Evolutionary conservation across 2,329 filamentous ascomycete genomes (phyloP), one percentile per base, ranked within the genome.

Genomic region (Aspergillus sp.): DNA sequence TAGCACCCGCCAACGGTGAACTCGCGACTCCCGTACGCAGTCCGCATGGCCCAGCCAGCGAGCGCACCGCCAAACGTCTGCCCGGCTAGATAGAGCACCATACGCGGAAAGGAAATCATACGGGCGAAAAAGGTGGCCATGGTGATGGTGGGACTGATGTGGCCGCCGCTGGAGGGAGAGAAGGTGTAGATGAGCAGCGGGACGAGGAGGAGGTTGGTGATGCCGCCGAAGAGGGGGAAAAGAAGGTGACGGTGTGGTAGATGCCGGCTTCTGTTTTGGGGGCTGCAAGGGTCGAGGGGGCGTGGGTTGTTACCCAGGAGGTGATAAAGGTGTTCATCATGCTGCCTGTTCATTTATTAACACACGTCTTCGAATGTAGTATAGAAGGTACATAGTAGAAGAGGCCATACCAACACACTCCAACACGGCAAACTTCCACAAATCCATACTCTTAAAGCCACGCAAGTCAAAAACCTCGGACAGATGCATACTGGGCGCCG

Each of bases 141-240:
- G 0, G 75, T 78, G 46, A 80, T 77, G 29, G 72, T 60, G 2
- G 76, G 76, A 49, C 76, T 79, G 43, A 79, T 58, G 51, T 79
- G 76, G 1, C 71, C 76, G 33, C 76, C 75, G 3, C 71, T 73
- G 0, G 71, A 69, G 0, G 74, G 70, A 5, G 67, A 71, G 10
- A 72, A 70, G 7, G 69, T 69, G 49, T 71, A 77, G 37, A 79
- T 75, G 52, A 78, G 72, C 1, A 75, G 52, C 1, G 73, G 58
- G 11, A 77, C 58, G 37, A 74, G 50, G 19, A 70, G 48, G 8
- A 62, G 54, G 46, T 67, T 75, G 44, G 62, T 62, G 32, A 74
- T 57, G 10, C 66, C 64, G 11, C 60, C 65, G 45, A 70, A 50
- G 34, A 62, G 43, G 34, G 53, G 39, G 60, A 56, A 47, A 61